Base-by-base conservation (phyloP, 148 eudicot species). In the Camellia japonica region DNA sequence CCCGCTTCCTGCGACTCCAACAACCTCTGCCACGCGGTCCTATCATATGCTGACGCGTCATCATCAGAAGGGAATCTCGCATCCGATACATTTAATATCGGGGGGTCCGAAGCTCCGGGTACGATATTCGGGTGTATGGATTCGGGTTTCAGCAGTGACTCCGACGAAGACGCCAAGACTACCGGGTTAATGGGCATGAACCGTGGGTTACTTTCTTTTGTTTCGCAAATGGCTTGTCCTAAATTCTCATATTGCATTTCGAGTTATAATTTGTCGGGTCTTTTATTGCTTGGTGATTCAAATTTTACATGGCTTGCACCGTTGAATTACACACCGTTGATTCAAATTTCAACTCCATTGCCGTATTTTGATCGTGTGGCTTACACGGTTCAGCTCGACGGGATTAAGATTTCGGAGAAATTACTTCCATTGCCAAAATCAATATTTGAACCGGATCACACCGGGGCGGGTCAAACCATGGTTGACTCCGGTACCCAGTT, bases 401-500 rank as follows among this genome's bases (percentile, higher is more conserved):
- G 97, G 41, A 93, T 93, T 3, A 88, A 83, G 85, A 93, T 93
- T 3, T 85, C 90, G 59, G 68, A 47, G 0, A 88, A 76, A 62
- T 4, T 88, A 8, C 75, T 93, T 8, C 71, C 81, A 3, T 10
- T 93, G 44, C 89, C 95, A n/a, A 87, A 89, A 56, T 88, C 95
- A 3, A 47, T 93, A 6, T 80, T 87, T 19, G 84, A 83, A 62
- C 97, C 97, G 41, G 97, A 93, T 14, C 95, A 90, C 47, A 89
- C 95, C 56, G 97, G 97, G 23, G 95, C 97, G 65, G 97, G 95
- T 80, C 97, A 82, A 16, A 87, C 89, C 49, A 87, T 87, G 89
- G 87, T 87, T 1, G 89, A 87, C 59, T 87, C 89, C 2, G 76
- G 97, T 18, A 91, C 97, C 12, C 97, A 93, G 71, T 93, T 90